Percentiles rank a stretch among this genome's conserved stretches.
These are phyloP conservation scores for Apiospora phragmitis DNA, from an alignment of 2,329 filamentous ascomycete species.

Conservation along the genomic window DNA sequence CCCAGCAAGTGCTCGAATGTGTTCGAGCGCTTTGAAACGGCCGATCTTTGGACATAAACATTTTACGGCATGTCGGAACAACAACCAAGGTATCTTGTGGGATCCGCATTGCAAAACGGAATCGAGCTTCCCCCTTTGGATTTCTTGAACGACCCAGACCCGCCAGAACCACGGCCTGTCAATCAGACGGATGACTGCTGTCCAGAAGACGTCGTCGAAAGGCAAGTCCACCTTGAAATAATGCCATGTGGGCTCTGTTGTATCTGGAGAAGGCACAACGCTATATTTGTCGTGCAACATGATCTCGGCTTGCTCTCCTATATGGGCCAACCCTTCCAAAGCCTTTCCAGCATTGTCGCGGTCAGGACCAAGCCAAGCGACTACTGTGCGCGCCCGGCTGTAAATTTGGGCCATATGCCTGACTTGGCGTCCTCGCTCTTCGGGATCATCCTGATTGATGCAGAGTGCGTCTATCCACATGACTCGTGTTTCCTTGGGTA, in stretches of 20 bases:
- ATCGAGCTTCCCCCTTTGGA: not conserved
- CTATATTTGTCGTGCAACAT: not conserved
- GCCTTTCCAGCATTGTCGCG: not conserved
- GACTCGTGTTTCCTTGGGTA: not conserved
- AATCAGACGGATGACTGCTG: not conserved
- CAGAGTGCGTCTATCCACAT: not conserved
- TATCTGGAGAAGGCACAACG: not conserved
- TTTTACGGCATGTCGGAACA: not conserved
- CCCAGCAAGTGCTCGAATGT: too few relatives aligned
- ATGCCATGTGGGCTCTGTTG: not conserved
- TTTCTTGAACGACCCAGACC: not conserved
- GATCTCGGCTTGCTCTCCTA: not conserved
- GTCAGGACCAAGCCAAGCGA: not conserved
- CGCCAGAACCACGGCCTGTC: not conserved
- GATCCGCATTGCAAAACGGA: not conserved
- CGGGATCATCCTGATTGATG: not conserved
- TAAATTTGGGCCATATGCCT: not conserved
- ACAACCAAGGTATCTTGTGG: not conserved
- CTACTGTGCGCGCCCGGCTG: not conserved
- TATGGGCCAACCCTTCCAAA: not conserved
- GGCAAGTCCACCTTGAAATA: not conserved
- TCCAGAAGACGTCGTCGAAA: not conserved
- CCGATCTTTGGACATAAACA: not conserved
- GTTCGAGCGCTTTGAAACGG: not conserved
- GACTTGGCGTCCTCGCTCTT: not conserved